Percentiles rank a stretch among this genome's conserved stretches.
Conservation (phyloP, 176 grass and related monocot genomes). For the Miscanthus lutarioriparius region DNA sequence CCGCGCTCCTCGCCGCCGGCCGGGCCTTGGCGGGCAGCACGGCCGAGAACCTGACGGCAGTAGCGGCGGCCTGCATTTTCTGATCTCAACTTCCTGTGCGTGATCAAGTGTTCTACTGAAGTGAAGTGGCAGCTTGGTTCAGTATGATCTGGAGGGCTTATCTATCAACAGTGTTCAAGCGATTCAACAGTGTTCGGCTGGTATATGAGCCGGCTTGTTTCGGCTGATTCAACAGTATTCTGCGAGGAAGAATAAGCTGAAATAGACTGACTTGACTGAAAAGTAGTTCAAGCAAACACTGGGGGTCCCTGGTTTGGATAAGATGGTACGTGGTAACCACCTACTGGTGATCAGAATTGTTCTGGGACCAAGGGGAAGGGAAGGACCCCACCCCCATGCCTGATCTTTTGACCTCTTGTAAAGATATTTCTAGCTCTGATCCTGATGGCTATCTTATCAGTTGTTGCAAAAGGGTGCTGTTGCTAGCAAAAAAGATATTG, state of each 20-base stretch:
- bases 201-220: too few species aligned
- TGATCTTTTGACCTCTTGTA: conserved; percentile 1
- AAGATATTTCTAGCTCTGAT: conserved; percentile 41
- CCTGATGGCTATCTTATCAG: conserved; percentile 11
- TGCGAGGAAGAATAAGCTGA: too few species aligned
- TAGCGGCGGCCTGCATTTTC: conserved; percentile 21
- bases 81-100: neutral
- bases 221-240: too few species aligned
- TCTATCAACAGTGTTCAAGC: too few species aligned
- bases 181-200: too few species aligned
- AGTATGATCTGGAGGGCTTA: conserved; percentile 27
- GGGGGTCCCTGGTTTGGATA: neutral
- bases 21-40: conserved; percentile 15
- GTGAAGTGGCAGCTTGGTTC: neutral
- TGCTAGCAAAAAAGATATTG: neutral
- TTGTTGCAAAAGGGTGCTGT: conserved; percentile 8
- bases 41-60: conserved; percentile 17
- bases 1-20: neutral
- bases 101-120: neutral
- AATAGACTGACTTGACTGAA: too few species aligned
- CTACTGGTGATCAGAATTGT: neutral
- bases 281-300: too few species aligned
- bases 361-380: neutral
- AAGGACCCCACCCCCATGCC: neutral
- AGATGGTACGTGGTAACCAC: conserved; percentile 27